Conservation (phyloP, 2,329 filamentous ascomycete species). For the Neonectria faginata region DNA sequence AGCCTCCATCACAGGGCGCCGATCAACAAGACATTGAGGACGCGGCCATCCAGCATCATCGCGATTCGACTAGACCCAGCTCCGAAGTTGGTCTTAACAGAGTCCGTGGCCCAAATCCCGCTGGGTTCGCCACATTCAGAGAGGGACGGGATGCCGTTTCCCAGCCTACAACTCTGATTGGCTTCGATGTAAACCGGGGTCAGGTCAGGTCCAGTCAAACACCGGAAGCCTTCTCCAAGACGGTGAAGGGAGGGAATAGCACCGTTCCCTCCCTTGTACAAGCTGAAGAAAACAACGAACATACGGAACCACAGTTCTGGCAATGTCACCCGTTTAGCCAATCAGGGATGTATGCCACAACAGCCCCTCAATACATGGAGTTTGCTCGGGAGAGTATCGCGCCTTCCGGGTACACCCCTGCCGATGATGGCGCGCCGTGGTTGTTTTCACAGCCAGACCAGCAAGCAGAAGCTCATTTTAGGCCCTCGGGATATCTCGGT, state of each 20-base stretch:
- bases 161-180: background rate
- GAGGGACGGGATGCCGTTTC: background rate
- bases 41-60: background rate
- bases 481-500: background rate
- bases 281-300: background rate
- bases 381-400: background rate
- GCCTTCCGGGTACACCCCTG: too few species aligned
- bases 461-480: too few species aligned
- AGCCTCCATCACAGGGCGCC: background rate
- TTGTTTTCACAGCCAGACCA: background rate
- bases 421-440: background rate
- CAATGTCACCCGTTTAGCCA: slow-evolving; percentile 1
- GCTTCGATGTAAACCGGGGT: background rate
- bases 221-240: background rate
- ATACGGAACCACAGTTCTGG: background rate
- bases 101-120: background rate
- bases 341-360: background rate
- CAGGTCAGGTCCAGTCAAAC: background rate
- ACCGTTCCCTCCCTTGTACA: slow-evolving; percentile 8
- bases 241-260: slow-evolving; percentile 17
- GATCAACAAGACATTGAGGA: background rate
- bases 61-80: too few species aligned
- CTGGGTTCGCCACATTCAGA: too few species aligned
- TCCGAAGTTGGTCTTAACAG: background rate
- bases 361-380: background rate